Evolutionary conservation across 2,329 filamentous ascomycete genomes (phyloP).

Genomic region (Fusarium dimerum): DNA sequence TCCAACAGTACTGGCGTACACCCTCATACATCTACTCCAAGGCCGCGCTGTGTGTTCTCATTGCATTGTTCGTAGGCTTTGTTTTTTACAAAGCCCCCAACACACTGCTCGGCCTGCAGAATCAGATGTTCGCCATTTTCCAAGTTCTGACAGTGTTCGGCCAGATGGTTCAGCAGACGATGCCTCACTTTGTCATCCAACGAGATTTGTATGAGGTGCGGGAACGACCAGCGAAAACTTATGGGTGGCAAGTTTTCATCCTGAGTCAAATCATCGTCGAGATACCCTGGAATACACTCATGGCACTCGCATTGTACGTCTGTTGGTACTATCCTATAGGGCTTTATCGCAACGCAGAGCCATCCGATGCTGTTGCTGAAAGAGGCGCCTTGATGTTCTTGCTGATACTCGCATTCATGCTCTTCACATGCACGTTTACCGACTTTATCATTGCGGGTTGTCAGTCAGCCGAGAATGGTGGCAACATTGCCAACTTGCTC

Average conservation of each 20-base stretch:
- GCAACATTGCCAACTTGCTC: slow-evolving; percentile 65
- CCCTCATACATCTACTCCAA: slow-evolving; percentile 67
- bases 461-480: slow-evolving; percentile 65
- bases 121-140: slow-evolving; percentile 69
- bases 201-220: slow-evolving; percentile 68
- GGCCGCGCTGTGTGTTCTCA: slow-evolving; percentile 27
- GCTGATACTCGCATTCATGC: slow-evolving; percentile 62
- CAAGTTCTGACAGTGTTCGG: slow-evolving; percentile 70
- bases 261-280: slow-evolving; percentile 68
- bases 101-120: slow-evolving; percentile 67
- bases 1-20: slow-evolving; percentile 37
- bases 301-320: slow-evolving; percentile 64
- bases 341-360: slow-evolving; percentile 59
- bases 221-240: slow-evolving; percentile 67
- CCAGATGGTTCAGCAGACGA: slow-evolving; percentile 64
- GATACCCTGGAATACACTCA: slow-evolving; percentile 68
- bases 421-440: slow-evolving; percentile 69
- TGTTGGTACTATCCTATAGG: slow-evolving; percentile 73
- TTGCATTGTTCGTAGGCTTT: slow-evolving; percentile 53
- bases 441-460: slow-evolving; percentile 65
- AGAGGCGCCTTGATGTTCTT: slow-evolving; percentile 66
- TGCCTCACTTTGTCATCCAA: slow-evolving; percentile 71
- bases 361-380: slow-evolving; percentile 49
- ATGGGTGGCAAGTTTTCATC: slow-evolving; percentile 68
- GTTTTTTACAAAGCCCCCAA: slow-evolving; percentile 61